Evolutionary conservation across 2,329 filamentous ascomycete genomes (phyloP).

Genomic region (Capronia epimyces): DNA sequence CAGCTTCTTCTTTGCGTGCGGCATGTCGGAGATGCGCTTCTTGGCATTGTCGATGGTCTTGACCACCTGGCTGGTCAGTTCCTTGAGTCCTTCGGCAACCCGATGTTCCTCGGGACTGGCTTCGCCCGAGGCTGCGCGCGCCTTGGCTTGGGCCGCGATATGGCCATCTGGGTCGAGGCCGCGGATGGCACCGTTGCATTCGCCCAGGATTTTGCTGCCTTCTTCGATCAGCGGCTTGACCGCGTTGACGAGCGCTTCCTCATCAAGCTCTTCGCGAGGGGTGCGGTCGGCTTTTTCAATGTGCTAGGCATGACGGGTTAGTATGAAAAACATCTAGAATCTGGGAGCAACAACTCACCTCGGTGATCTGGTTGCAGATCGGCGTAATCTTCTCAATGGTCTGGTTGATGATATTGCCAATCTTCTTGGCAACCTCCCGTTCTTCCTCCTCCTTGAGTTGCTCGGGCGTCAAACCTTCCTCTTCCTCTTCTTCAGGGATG

Average conservation of each 20-base stretch:
- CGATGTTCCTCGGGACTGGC: slow-evolving; percentile 78
- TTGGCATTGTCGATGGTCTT: slow-evolving; percentile 81
- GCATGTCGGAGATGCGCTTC: slow-evolving; percentile 85
- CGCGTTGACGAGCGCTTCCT: slow-evolving; percentile 78
- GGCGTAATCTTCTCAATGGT: slow-evolving; percentile 79
- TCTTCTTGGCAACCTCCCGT: slow-evolving; percentile 69
- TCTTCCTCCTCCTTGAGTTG: slow-evolving; percentile 58
- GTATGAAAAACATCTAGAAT: slow-evolving; percentile 15
- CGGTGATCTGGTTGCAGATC: slow-evolving; percentile 78
- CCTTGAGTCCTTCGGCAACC: slow-evolving; percentile 79
- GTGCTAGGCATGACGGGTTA: slow-evolving; percentile 45
- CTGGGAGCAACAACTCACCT: slow-evolving; percentile 49
- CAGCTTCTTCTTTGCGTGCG: slow-evolving; percentile 88
- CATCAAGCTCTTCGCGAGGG: slow-evolving; percentile 80
- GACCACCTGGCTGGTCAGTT: slow-evolving; percentile 72
- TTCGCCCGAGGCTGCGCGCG: slow-evolving; percentile 67
- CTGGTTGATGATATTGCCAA: slow-evolving; percentile 66
- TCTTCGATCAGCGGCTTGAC: slow-evolving; percentile 88
- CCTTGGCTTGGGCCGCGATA: slow-evolving; percentile 79
- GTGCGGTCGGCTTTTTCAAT: slow-evolving; percentile 76
- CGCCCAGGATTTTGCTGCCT: slow-evolving; percentile 71
- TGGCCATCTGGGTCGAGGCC: slow-evolving; percentile 83
- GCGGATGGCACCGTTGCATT: slow-evolving; percentile 80
- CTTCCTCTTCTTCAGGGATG: slow-evolving; percentile 45
- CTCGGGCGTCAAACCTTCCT: slow-evolving; percentile 41